A percentile compares a stretch with the other conserved stretches of the same genome.
Evolutionary conservation across 164 flowering plant species (phyloP).

Genomic region (Taxillus chinensis): DNA sequence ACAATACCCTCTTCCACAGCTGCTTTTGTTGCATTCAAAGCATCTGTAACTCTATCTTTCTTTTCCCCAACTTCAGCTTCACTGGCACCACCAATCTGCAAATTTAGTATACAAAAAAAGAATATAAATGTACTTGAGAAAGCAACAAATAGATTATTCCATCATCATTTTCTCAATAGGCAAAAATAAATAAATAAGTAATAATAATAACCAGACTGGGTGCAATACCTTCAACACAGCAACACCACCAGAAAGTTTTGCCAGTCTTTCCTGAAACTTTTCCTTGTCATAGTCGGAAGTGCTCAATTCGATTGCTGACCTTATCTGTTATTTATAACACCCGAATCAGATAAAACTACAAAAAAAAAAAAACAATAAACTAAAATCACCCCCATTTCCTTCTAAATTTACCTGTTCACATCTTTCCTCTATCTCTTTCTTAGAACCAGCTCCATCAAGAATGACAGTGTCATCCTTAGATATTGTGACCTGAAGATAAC

Average conservation of each 20-base stretch:
- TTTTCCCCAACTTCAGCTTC: conserved; percentile 93
- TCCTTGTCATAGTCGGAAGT: conserved; percentile 92
- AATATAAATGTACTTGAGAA: no score
- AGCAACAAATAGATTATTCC: no score
- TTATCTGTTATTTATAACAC: conserved; percentile 32
- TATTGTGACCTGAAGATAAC: conserved; percentile 44
- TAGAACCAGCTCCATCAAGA: conserved; percentile 31
- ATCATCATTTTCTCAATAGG: no score
- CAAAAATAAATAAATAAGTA: not conserved
- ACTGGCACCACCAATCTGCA: conserved; percentile 97
- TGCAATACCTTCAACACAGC: conserved; percentile 75
- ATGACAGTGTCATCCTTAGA: conserved; percentile 58
- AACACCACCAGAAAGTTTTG: conserved; percentile 93
- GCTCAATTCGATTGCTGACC: conserved; percentile 60
- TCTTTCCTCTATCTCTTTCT: conserved; percentile 24
- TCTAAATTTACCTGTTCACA: conserved; percentile 18
- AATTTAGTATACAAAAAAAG: not conserved
- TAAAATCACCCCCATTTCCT: not conserved
- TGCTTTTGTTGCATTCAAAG: conserved; percentile 92
- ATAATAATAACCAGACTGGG: not conserved
- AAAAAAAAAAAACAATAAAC: not conserved
- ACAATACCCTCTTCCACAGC: conserved; percentile 96
- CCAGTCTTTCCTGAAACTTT: conserved; percentile 83
- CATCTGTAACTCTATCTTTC: conserved; percentile 95
- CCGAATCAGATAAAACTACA: not conserved